phyloP scores from a whole-genome alignment of 768 basidiomycete genomes.

The Albatrellus ellisii region DNA sequence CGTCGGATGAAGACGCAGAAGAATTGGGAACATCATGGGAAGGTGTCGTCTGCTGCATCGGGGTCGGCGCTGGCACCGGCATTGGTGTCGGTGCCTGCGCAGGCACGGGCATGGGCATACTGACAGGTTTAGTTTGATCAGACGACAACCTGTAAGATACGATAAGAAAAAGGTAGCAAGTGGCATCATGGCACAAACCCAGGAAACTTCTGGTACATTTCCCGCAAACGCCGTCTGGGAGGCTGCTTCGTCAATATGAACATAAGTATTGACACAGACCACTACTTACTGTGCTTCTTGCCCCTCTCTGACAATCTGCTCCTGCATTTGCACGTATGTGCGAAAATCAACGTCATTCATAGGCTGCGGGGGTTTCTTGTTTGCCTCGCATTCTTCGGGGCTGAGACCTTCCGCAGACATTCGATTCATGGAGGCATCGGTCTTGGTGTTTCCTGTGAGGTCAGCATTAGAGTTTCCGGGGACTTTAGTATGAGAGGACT shows the following conservation, averaged over 20 bases:
- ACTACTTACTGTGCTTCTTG: neutral
- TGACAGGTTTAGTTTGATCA: neutral
- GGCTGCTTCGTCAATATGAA: neutral
- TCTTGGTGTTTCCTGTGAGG: too few relatives aligned
- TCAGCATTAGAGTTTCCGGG: too few relatives aligned
- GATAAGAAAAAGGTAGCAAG: neutral
- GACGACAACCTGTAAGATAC: neutral
- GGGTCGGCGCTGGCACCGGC: too few relatives aligned
- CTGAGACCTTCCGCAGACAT: too few relatives aligned
- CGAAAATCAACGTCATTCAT: slow-evolving; percentile 2
- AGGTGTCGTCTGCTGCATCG: too few relatives aligned
- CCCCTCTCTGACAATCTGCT: neutral
- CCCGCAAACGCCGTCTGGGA: neutral
- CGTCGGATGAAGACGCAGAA: too few relatives aligned
- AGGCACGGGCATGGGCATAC: neutral
- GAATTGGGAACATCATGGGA: too few relatives aligned
- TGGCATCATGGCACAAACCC: neutral
- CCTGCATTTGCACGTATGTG: neutral
- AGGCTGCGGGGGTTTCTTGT: too few relatives aligned
- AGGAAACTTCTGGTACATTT: neutral
- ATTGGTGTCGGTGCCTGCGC: too few relatives aligned
- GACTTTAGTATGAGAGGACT: too few relatives aligned
- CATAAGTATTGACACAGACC: neutral
- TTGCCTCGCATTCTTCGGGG: too few relatives aligned
- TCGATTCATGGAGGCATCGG: too few relatives aligned